Percentiles rank a stretch among this genome's conserved stretches.
Conservation (phyloP, 306 rosid species). For the Pyrus communis region DNA sequence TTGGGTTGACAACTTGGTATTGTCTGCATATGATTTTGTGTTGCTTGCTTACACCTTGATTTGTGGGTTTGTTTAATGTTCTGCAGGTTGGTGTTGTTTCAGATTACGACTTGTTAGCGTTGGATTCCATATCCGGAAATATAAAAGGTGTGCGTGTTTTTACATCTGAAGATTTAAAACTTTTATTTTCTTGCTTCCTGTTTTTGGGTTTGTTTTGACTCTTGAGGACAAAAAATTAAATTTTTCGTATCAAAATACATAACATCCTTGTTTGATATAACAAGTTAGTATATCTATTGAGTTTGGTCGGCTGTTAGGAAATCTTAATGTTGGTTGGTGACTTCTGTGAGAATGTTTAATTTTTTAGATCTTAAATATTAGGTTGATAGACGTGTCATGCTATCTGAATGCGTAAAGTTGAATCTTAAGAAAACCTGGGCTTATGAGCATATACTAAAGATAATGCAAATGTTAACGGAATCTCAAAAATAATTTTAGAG, state of each 20-base stretch:
- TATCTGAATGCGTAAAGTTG: background rate
- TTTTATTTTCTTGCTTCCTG: background rate
- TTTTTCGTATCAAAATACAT: background rate
- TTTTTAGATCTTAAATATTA: background rate
- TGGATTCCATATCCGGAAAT: slow-evolving; percentile 92
- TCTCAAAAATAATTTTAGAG: background rate
- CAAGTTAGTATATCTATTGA: background rate
- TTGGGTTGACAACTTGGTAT: background rate
- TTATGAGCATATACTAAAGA: background rate
- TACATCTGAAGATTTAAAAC: background rate
- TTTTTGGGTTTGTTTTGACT: background rate
- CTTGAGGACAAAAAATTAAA: background rate
- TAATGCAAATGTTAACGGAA: background rate
- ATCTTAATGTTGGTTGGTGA: background rate
- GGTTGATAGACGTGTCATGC: too few relatives aligned
- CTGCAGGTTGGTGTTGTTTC: slow-evolving; percentile 96
- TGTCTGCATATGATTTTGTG: background rate
- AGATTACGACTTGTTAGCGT: slow-evolving; percentile 88
- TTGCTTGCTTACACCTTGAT: slow-evolving; percentile 18
- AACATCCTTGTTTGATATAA: background rate
- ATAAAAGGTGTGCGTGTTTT: background rate
- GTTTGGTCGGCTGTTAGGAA: background rate
- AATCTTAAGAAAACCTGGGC: background rate
- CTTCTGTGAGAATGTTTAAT: background rate
- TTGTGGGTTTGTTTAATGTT: background rate